Evolutionary conservation across 345 rosid genomes (phyloP).

Genomic region (Triadica sebifera): DNA sequence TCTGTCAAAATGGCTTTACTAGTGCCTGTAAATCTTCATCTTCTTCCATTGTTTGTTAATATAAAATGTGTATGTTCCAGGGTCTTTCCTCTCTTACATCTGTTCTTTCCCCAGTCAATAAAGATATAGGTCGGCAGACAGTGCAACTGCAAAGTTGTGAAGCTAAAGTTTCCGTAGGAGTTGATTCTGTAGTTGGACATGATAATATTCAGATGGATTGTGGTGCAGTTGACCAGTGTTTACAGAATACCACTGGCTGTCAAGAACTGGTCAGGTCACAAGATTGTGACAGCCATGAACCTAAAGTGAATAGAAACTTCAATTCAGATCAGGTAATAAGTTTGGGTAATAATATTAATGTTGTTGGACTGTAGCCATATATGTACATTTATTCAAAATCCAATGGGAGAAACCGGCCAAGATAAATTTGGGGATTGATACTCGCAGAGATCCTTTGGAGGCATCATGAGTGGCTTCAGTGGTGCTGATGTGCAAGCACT

Average conservation of each 20-base stretch:
- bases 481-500: constrained; percentile 8
- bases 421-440: constrained; percentile 16
- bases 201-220: not conserved
- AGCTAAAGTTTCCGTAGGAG: not conserved
- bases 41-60: not conserved
- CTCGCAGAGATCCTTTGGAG: constrained; percentile 14
- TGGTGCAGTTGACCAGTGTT: constrained; percentile 1
- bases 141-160: not conserved
- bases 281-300: constrained; percentile 8
- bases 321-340: constrained; percentile 10
- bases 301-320: not conserved
- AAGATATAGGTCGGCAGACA: constrained; percentile 13
- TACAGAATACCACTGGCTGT: constrained; percentile 2
- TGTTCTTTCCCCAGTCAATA: not conserved
- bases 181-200: constrained; percentile 4
- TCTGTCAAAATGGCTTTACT: not conserved
- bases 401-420: not conserved
- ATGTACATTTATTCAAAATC: not conserved
- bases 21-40: not conserved
- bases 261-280: constrained; percentile 16
- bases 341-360: constrained; percentile 9
- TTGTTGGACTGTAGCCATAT: not conserved
- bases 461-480: constrained; percentile 18
- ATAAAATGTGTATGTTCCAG: constrained; percentile 5
- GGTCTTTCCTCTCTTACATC: constrained; percentile 4